Evolutionary conservation across 441 rosid genomes (phyloP), one percentile per base, ranked within the genome.

Genomic region (Aleurites moluccanus): DNA sequence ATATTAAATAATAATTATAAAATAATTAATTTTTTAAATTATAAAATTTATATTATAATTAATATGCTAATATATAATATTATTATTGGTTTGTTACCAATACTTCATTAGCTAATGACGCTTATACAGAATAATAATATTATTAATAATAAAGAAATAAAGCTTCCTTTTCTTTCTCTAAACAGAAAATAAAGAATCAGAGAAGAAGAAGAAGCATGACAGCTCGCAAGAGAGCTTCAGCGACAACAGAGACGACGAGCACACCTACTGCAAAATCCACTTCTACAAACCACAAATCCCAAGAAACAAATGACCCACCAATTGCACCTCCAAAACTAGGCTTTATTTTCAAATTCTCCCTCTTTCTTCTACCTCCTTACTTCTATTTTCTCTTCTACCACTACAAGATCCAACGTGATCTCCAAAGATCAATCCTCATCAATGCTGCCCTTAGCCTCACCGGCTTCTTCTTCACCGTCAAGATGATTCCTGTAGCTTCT

Each of bases 401-500:
- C 72, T 85, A 82, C 81, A 78, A 87, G 78, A 85, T 95, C 80
- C 94, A 91, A 11, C 52, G 70, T 20, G 96, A 86, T 69, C 86
- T 91, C 80, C 85, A 78, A 83, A 85, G 83, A 72, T 85, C 97
- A 57, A 91, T 95, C 77, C 90, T 95, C 27, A 90, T 90, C 72
- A 95, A 89, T 81, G 98, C 89, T 2, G 87, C 80, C 28, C 90
- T 95, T 75, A 87, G 98, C 82, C 75, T 93, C 28, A 88, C 85
- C 7, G 98, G 94, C 13, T 95, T 89, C 82, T 86, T 88, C 61
- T 82, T 86, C 25, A 89, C 96, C 1, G 87, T 88, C 56, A 91
- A 80, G 82, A 56, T 93, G 89, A 91, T 95, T 57, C 99, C 95
- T 15, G 89, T 95, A 27, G 93, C 99, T 74, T 94, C 99, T 40